Percentiles rank a stretch among this genome's conserved stretches.
Conservation (phyloP, 495 filamentous ascomycete genomes). For the Chaetomium fimeti region DNA sequence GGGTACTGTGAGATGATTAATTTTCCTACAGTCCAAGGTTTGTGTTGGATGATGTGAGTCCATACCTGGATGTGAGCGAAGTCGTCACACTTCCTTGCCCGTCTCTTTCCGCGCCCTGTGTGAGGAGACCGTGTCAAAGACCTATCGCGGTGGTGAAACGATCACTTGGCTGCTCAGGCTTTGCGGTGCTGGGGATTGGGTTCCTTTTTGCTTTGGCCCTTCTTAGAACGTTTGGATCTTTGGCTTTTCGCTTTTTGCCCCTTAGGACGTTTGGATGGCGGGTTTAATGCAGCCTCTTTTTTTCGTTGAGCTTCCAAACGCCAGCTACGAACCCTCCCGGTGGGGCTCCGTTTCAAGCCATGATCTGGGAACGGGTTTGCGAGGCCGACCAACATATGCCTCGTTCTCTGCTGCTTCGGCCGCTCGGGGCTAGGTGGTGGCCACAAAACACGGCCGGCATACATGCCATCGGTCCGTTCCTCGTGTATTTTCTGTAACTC, state of each 20-base stretch:
- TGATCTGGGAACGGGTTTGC: neutral
- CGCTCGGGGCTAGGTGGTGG: neutral
- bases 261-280: neutral
- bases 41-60: too few relatives aligned
- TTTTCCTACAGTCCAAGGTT: too few relatives aligned
- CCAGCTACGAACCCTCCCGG: neutral
- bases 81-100: too few relatives aligned
- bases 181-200: neutral
- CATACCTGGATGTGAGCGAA: too few relatives aligned
- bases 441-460: neutral
- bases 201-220: neutral
- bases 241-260: neutral
- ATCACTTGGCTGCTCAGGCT: neutral
- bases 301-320: neutral
- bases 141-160: too few relatives aligned
- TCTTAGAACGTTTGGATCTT: neutral
- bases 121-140: too few relatives aligned
- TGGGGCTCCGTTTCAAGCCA: constrained; percentile 2
- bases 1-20: too few relatives aligned
- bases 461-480: neutral
- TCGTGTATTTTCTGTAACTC: neutral
- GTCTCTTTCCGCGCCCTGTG: too few relatives aligned
- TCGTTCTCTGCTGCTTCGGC: neutral
- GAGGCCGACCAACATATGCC: neutral
- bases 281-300: neutral